phyloP scores from a whole-genome alignment of 2,329 filamentous ascomycete species.

The Pleoardoris graminearum region DNA sequence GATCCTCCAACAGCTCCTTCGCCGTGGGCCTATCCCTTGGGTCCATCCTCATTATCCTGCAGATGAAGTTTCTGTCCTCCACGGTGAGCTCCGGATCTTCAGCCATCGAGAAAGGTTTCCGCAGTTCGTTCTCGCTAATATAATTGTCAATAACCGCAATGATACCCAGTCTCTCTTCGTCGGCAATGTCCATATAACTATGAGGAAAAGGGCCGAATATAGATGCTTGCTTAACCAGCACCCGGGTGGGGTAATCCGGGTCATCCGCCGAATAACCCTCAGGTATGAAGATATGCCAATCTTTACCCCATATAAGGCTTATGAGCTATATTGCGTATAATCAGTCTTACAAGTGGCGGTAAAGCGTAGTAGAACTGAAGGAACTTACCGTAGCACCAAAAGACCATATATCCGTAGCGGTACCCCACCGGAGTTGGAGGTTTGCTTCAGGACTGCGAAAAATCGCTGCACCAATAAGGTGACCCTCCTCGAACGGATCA shows the following conservation, averaged over 20 bases:
- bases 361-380: slow-evolving; percentile 4
- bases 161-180: slow-evolving; percentile 14
- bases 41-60: slow-evolving; percentile 49
- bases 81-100: slow-evolving; percentile 12
- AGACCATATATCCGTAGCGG: slow-evolving; percentile 46
- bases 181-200: slow-evolving; percentile 21
- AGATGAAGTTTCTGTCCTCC: slow-evolving; percentile 33
- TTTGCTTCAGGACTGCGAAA: slow-evolving; percentile 43
- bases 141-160: slow-evolving; percentile 9
- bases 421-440: slow-evolving; percentile 29
- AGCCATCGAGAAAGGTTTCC: slow-evolving; percentile 13
- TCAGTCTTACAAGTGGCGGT: slow-evolving; percentile 6
- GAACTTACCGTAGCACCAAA: slow-evolving; percentile 41
- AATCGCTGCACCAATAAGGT: slow-evolving; percentile 39
- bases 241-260: slow-evolving; percentile 7
- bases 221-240: slow-evolving; percentile 13
- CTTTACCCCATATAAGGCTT: slow-evolving; percentile 12
- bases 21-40: slow-evolving; percentile 33
- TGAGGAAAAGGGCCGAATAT: slow-evolving; percentile 25
- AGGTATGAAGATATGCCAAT: slow-evolving; percentile 29
- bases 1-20: no score
- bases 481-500: slow-evolving; percentile 11
- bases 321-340: no score
- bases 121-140: slow-evolving; percentile 9
- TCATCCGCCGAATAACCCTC: slow-evolving; percentile 9